Evolutionary conservation across 31 red algal species (phyloP), one percentile per base, ranked within the genome.

Genomic region (Porphyra umbilicalis): DNA sequence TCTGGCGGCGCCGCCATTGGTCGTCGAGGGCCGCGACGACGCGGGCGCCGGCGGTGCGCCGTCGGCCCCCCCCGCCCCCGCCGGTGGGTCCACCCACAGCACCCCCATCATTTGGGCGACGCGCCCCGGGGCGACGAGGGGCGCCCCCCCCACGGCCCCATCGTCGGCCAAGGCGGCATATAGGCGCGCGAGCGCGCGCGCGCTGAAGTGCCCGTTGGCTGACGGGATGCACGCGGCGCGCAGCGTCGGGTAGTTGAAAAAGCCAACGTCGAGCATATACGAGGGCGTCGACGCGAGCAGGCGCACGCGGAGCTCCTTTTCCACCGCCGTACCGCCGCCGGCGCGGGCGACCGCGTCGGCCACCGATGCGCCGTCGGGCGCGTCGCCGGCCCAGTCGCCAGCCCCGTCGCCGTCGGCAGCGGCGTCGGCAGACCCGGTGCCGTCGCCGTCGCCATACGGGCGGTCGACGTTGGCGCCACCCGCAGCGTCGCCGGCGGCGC

Each of bases 121-220:
- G 6, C 88, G 77, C 14, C 78, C 83, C 36, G 34, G 31, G 33
- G 32, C 16, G n/a, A 90, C 13, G 31, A 90, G 33, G 71, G 36
- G 32, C 32, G 37, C 75, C 16, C 38, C 80, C 10, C 82, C 88
- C 31, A 90, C 77, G 11, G 35, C 39, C 10, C 91, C 91, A 35
- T 86, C 86, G 36, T 85, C 81, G 11, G 86, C 82, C 29, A 93
- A 29, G 25, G 79, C 84, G 32, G 76, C 85, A 76, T 85, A 91
- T 0, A 95, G 38, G 38, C 79, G 82, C 16, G 93, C 93, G 13
- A 95, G 77, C 31, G 93, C 93, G 15, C 89, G 85, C 31, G 93
- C 93, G 9, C 81, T 84, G n/a, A 95, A 91, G 75, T 95, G 93
- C 29, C 93, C 93, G 77, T 95, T 95, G 0, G 88, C 93, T 76